These are phyloP conservation scores for Chrysanthemum lavandulifolium DNA, from an alignment of 129 eudicot species.

Conservation along the genomic window DNA sequence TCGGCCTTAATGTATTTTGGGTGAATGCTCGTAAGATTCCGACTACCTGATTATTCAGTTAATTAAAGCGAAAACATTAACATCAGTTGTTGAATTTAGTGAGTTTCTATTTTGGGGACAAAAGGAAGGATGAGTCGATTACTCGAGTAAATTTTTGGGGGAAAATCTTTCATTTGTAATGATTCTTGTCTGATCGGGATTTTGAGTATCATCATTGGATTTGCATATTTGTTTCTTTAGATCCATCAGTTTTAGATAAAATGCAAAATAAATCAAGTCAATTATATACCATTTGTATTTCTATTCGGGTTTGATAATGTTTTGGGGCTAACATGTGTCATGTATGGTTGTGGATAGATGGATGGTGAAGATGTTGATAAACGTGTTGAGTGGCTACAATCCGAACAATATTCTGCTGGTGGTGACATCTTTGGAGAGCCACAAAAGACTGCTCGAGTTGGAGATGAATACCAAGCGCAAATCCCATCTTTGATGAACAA, in stretches of 20 bases:
- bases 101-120: conserved; percentile 12
- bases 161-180: neutral
- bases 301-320: neutral
- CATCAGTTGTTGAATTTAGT: neutral
- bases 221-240: too few species aligned
- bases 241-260: too few species aligned
- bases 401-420: conserved; percentile 34
- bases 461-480: conserved; percentile 53
- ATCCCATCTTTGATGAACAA: conserved; percentile 41
- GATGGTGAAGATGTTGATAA: conserved; percentile 25
- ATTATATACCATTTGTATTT: neutral
- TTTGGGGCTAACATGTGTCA: neutral
- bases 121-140: neutral
- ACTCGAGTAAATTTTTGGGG: neutral
- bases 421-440: conserved; percentile 39
- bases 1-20: neutral
- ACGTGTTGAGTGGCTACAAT: conserved; percentile 24
- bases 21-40: too few species aligned
- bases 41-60: neutral
- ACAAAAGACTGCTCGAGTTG: conserved; percentile 38
- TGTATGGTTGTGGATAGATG: conserved; percentile 31
- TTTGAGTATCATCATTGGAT: too few species aligned
- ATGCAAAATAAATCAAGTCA: neutral
- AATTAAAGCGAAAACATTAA: neutral
- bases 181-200: neutral